These are phyloP conservation scores for Sugiyamaella japonica DNA, from an alignment of 1,139 yeast species.

Conservation along the genomic window DNA sequence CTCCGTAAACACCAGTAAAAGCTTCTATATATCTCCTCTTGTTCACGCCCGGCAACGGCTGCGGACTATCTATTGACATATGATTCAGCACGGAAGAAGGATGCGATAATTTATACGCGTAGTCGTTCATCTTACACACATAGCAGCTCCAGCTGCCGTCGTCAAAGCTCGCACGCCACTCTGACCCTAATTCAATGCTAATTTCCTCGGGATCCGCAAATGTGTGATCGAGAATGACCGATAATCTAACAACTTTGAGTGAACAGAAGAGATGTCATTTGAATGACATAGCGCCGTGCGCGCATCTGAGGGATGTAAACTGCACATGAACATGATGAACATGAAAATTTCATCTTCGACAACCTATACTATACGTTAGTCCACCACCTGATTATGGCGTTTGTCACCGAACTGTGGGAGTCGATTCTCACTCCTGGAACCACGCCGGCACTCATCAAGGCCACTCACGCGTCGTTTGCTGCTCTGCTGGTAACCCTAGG, in stretches of 20 bases:
- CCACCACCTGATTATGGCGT: constrained; percentile 18
- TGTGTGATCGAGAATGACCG: no score
- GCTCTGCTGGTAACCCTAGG: constrained; percentile 54
- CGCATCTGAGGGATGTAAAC: no score
- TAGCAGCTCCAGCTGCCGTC: no score
- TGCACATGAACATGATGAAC: no score
- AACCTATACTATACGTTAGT: no score
- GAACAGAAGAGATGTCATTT: no score
- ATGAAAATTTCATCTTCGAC: no score
- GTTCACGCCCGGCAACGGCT: constrained; percentile 7
- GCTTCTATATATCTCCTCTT: constrained; percentile 14
- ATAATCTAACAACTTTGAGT: no score
- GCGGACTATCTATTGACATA: constrained; percentile 8
- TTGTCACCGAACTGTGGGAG: constrained; percentile 74
- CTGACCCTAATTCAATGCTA: no score
- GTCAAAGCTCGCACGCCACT: not conserved
- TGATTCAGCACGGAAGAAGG: constrained; percentile 7
- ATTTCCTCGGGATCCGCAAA: no score
- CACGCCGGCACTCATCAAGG: constrained; percentile 78
- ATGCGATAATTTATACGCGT: constrained; percentile 4
- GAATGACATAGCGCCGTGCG: no score
- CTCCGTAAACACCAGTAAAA: constrained; percentile 10
- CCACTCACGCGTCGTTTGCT: constrained; percentile 72
- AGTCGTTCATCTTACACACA: constrained; percentile 2
- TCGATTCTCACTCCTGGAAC: constrained; percentile 95